These are phyloP conservation scores for Penicillium sumatraense DNA, from an alignment of 2,329 filamentous ascomycete genomes.

Conservation along the genomic window DNA sequence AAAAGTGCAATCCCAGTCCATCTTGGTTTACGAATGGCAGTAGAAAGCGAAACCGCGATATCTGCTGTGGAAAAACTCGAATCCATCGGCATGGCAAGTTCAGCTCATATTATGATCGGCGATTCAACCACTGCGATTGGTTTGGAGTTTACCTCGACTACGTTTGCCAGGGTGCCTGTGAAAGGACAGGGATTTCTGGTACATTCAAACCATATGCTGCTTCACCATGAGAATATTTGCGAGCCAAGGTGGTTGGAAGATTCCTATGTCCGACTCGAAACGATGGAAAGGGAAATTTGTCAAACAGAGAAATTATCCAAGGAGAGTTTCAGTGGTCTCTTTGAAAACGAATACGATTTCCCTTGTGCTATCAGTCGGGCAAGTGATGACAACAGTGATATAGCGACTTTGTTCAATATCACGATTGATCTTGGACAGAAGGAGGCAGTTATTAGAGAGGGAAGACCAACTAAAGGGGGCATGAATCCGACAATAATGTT, in stretches of 20 bases:
- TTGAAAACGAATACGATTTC: background rate
- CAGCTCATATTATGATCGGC: background rate
- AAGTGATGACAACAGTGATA: background rate
- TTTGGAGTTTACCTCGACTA: background rate
- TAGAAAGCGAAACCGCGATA: background rate
- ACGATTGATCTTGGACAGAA: background rate
- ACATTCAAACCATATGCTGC: background rate
- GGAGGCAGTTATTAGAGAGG: background rate
- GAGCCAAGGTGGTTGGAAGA: background rate
- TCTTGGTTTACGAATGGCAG: background rate
- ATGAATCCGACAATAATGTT: background rate
- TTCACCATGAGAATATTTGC: background rate
- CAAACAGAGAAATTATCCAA: background rate
- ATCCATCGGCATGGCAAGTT: background rate
- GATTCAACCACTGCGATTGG: background rate
- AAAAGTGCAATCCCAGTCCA: background rate
- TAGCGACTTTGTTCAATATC: background rate
- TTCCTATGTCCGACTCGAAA: background rate
- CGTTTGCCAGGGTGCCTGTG: background rate
- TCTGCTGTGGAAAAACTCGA: background rate
- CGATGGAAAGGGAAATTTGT: background rate
- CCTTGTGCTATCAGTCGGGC: background rate
- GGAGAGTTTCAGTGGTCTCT: background rate
- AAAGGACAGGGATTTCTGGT: background rate
- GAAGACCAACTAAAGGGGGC: background rate